Evolutionary conservation across 2,329 filamentous ascomycete genomes (phyloP), one percentile per base, ranked within the genome.

Genomic region (Didymella exigua): DNA sequence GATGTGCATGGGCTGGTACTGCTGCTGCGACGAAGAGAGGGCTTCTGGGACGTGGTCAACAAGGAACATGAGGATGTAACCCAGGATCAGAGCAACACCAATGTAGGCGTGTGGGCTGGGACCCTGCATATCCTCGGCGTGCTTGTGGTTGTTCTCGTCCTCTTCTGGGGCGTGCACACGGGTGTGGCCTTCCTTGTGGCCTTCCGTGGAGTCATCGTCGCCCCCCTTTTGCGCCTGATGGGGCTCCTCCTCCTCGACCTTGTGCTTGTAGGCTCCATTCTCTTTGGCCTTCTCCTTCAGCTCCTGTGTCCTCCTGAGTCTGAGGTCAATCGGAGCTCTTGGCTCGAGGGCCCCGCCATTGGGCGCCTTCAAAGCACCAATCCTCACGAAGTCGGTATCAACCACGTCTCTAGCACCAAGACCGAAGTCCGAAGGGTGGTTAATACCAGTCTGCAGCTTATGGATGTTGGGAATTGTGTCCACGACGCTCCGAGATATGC

Each of bases 31-130:
- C 34, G 69, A 66, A 3, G 68, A 58, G 8, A 75, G 55, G 9
- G 72, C 68, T 62, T 73, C 53, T 47, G 73, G 66, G 18, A 75
- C 58, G 51, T 75, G 66, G 76, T 99, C 93, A 69, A 99, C 89
- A 19, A 99, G 84, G 71, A 96, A 98, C 95, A 99, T 99, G 61
- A 97, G 83, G 53, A 96, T 86, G 75, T 98, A 99, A 11, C 95
- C 95, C 14, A 90, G 79, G 50, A 96, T 86, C 46, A 99, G 80
- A 2, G 93, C 91, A 49, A 98, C 82, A 5, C 95, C 95, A 54
- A 99, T 89, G 76, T 90, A 95, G 81, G 74, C 92, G 84, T 79
- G 86, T 2, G 86, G 85, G 33, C 65, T 66, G 2, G 62, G 49
- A 4, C 56, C 60, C n/a, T 82, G 79, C 16, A 78, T 69, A 26